Evolutionary conservation across 371 early-diverging fungal species (phyloP), one percentile per base, ranked within the genome.

Genomic region (Apophysomyces trapeziformis): DNA sequence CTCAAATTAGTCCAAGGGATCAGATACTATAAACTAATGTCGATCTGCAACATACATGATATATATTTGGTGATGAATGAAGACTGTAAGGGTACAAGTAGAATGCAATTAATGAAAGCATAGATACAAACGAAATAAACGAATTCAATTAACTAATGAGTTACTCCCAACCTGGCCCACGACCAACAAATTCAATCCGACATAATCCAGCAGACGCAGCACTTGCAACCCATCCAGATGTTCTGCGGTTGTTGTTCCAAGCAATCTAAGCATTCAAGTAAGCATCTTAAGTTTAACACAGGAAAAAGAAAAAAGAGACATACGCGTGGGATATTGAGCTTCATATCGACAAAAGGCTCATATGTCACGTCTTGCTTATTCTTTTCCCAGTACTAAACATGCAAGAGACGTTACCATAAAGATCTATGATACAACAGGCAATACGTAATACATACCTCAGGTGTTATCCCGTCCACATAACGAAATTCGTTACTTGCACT

Each of bases 121-220:
- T 26, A 26, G 32, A 26, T 26, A 3, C 32, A 26, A 26, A 26
- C 32, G 32, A 26, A 26, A 26, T 26, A 26, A 26, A 26, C 32
- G 32, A 26, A 26, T 26, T 26, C 32, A 26, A 26, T 26, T 26
- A 26, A 26, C 32, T 26, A 13, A 1, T n/a, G 21, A 21, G 16
- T 50, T 50, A 50, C 32, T 50, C 54, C 54, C 54, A 50, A 14
- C 54, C 58, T 14, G 56, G 7, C 4, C 68, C 72, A 37, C 59
- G 50, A 18, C 72, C 72, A 5, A 68, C 12, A 41, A 72, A 72
- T 6, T 72, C 72, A 11, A 72, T 45, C 43, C 72, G 41, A 60
- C 68, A 66, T 16, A 72, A 60, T 1, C 72, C 72, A 56, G 58
- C 50, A 5, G 65, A 32, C 12, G 68, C 68, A 36, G 41, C 72